Base-by-base conservation (phyloP, 441 rosid species). In the Populus hybrid region DNA sequence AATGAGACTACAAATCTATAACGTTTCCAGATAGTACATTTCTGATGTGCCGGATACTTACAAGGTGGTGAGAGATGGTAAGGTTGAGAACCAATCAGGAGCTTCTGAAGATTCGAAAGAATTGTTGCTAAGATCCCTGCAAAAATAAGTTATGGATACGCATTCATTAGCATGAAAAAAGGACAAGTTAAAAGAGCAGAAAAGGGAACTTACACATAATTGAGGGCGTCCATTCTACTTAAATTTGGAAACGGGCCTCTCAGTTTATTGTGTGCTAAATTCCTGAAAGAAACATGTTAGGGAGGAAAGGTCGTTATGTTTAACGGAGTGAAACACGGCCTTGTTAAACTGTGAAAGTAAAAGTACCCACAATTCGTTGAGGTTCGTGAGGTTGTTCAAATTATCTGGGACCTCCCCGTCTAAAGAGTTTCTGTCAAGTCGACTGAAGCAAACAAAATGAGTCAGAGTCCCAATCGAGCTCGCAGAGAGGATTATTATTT, bases 81-180 rank as follows among this genome's bases (percentile, higher is more conserved):
- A 86, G 64, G 92, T 87, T 50, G 94, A 89, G 86, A 96, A 91
- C 99, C 99, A 96, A 69, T 68, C 74, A 68, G 99, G 98, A 84
- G 94, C 86, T 46, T 87, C 90, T 36, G 98, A 83, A 70, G 93
- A 84, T 53, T 81, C 89, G 76, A 96, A 96, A 36, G 90, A 88
- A 79, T 94, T 94, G 79, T 87, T 91, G 85, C 99, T 94, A 18
- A 96, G 91, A 79, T 96, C 99, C 81, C 99, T 96, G 94, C 69
- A 67, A 82, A 59, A 63, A 61, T 68, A 73, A 26, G 53, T 76
- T 53, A 79, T 65, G 40, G 30, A 78, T 63, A 57, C 70, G 21
- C 64, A 59, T 70, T 71, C 71, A 63, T 74, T 70, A 65, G 12
- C 6, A 53, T 67, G 36, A 46, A 14, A 50, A 76, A 57, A 10